These are phyloP conservation scores for Apiospora hydei DNA, from an alignment of 2,329 filamentous ascomycete genomes.

Conservation along the genomic window DNA sequence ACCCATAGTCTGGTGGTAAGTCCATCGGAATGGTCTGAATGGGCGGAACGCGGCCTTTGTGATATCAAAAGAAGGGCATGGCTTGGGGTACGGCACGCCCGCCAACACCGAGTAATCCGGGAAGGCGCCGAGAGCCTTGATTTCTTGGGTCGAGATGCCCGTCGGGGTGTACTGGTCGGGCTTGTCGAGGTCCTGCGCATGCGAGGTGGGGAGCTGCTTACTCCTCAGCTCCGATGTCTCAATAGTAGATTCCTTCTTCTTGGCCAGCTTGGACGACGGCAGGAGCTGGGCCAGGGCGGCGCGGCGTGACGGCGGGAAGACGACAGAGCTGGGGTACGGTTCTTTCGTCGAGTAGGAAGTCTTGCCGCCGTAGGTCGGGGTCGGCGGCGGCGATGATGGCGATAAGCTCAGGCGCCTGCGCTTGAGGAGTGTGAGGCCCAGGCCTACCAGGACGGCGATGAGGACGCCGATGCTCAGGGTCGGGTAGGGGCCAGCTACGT, in stretches of 20 bases:
- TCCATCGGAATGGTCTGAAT: constrained; percentile 83
- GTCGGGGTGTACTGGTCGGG: constrained; percentile 26
- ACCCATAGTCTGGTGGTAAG: constrained; percentile 93
- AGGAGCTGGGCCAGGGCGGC: constrained; percentile 22
- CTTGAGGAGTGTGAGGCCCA: neutral
- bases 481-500: constrained; percentile 2
- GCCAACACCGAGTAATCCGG: constrained; percentile 80
- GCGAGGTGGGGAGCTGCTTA: constrained; percentile 25
- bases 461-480: constrained; percentile 1
- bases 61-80: constrained; percentile 72
- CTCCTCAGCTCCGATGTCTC: constrained; percentile 2
- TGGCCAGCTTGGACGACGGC: constrained; percentile 20
- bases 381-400: neutral
- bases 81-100: constrained; percentile 73
- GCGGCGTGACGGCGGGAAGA: constrained; percentile 28
- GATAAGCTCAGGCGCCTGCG: neutral
- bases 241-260: neutral
- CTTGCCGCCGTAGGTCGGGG: neutral
- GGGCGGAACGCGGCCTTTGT: constrained; percentile 73
- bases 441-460: neutral
- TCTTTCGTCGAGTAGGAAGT: constrained; percentile 22
- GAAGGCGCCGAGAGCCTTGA: constrained; percentile 76
- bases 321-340: constrained; percentile 9
- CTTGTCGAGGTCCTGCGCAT: constrained; percentile 12
- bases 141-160: constrained; percentile 74